phyloP scores from a whole-genome alignment of 148 eudicot species.

The Tetragonia tetragonoides region DNA sequence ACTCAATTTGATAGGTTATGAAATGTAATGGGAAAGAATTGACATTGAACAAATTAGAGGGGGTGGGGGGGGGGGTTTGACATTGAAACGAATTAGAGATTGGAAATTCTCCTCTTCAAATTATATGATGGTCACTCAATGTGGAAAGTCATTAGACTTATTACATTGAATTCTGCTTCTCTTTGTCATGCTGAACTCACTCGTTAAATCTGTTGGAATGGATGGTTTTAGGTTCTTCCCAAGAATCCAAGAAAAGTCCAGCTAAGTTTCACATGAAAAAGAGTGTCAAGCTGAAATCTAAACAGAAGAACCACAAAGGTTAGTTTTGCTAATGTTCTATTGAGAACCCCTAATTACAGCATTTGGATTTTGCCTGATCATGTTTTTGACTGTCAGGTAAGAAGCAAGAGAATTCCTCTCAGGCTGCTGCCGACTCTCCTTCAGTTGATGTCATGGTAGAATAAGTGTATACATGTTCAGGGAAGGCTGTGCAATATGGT shows the following conservation, averaged over 20 bases:
- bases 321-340: not conserved
- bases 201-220: not conserved
- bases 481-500: not conserved
- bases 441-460: constrained; percentile 53
- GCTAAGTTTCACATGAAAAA: constrained; percentile 66
- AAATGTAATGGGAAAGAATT: not conserved
- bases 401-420: constrained; percentile 29
- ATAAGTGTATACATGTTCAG: constrained; percentile 21
- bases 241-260: constrained; percentile 41
- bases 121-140: not conserved
- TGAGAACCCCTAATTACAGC: not conserved
- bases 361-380: not conserved
- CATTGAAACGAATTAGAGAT: not conserved
- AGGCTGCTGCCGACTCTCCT: constrained; percentile 24
- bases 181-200: not conserved
- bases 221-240: constrained; percentile 39
- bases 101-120: too few species aligned
- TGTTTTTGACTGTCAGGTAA: constrained; percentile 36
- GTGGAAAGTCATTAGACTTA: not conserved
- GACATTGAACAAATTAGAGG: too few species aligned
- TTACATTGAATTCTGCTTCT: not conserved
- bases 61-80: too few species aligned
- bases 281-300: constrained; percentile 58
- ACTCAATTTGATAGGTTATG: not conserved
- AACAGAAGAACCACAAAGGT: constrained; percentile 56